A percentile compares a stretch with the other conserved stretches of the same genome.
phyloP scores from a whole-genome alignment of 768 basidiomycete genomes.

The Kwoniella dejecticola region DNA sequence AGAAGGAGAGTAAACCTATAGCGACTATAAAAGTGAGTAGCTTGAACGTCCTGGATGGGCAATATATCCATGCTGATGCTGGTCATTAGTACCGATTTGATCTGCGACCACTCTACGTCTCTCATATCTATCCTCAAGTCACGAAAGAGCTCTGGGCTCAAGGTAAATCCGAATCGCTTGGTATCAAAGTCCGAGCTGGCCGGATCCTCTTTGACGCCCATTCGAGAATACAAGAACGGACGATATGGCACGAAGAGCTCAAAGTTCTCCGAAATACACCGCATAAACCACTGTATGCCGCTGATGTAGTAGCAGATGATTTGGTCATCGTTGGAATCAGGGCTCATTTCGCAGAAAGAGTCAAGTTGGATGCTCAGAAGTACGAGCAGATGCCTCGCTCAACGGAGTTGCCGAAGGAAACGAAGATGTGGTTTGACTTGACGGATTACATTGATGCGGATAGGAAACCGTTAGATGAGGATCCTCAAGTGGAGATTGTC shows the following conservation, averaged over 20 bases:
- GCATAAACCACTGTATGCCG: constrained; percentile 84
- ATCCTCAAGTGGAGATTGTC: constrained; percentile 69
- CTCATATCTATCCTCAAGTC: constrained; percentile 84
- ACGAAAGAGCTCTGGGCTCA: constrained; percentile 75
- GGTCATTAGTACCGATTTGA: constrained; percentile 66
- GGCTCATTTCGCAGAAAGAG: constrained; percentile 71
- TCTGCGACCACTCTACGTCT: constrained; percentile 75
- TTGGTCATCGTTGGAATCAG: constrained; percentile 75
- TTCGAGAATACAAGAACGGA: constrained; percentile 81
- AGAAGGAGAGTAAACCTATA: constrained; percentile 83
- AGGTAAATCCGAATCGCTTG: constrained; percentile 77
- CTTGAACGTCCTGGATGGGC: neutral
- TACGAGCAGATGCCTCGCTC: constrained; percentile 31
- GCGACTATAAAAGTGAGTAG: constrained; percentile 74
- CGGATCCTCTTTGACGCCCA: constrained; percentile 87
- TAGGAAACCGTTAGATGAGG: constrained; percentile 61
- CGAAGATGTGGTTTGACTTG: constrained; percentile 66
- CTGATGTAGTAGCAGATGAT: constrained; percentile 76
- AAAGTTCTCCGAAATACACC: constrained; percentile 62
- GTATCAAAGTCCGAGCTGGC: constrained; percentile 79
- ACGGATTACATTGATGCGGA: constrained; percentile 83
- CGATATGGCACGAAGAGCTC: constrained; percentile 63
- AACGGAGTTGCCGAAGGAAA: constrained; percentile 38
- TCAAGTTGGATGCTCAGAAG: constrained; percentile 33
- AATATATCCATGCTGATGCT: no score